phyloP scores from a whole-genome alignment of 2,329 filamentous ascomycete species.

The Neocatenulostroma microsporum region DNA sequence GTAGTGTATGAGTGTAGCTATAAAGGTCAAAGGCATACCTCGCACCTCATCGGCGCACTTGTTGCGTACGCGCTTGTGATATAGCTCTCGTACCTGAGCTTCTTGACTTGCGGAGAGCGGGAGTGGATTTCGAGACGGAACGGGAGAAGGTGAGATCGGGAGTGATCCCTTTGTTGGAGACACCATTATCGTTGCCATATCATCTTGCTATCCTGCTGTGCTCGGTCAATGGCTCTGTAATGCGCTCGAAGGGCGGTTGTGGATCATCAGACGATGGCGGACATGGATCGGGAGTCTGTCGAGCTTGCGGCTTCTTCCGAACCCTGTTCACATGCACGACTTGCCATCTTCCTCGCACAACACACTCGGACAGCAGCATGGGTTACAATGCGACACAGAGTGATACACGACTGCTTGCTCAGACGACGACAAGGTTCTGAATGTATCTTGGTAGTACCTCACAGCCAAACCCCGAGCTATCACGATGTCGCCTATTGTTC shows the following conservation, averaged over 20 bases:
- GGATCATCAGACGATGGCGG: neutral
- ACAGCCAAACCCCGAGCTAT: too few species aligned
- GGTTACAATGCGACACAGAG: too few species aligned
- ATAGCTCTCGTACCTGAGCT: constrained; percentile 71
- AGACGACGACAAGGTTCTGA: too few species aligned
- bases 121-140: constrained; percentile 45
- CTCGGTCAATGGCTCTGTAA: too few species aligned
- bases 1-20: neutral
- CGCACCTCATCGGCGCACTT: constrained; percentile 57
- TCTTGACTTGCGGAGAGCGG: constrained; percentile 77
- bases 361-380: too few species aligned
- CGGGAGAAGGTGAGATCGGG: constrained; percentile 1
- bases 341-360: too few species aligned
- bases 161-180: neutral
- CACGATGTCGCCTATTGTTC: too few species aligned
- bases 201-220: constrained; percentile 2
- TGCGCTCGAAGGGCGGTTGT: too few species aligned
- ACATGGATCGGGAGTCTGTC: neutral
- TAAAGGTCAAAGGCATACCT: constrained; percentile 27
- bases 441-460: too few species aligned
- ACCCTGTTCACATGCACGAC: neutral
- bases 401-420: too few species aligned
- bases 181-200: constrained; percentile 9
- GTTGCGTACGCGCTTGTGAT: constrained; percentile 67
- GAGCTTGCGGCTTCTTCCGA: neutral